Base-by-base conservation (phyloP, 177 flowering plant species). In the Vitis hybrid region DNA sequence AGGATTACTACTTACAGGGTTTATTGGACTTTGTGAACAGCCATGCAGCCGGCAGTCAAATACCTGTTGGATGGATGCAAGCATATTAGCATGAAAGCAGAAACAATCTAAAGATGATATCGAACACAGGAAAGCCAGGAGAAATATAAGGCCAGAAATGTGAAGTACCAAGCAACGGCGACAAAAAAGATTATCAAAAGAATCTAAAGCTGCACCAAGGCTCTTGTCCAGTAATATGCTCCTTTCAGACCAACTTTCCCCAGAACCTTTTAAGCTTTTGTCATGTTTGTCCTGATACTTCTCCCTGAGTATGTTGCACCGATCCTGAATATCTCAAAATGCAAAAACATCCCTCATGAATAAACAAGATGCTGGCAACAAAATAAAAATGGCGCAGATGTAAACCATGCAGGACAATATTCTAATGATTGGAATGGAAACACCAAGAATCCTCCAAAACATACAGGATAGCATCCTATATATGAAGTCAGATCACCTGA, bases 1-100 rank as follows among this genome's bases (percentile, higher is more conserved):
- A 48, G 12, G 6, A 61, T 11, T 15, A 39, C 62, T 56, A 14
- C 97, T 87, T 85, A 96, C 99, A 58, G 99, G 90, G 62, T 75
- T 70, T 30, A 89, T 70, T 34, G 91, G 73, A 76, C 65, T 75
- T 75, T 96, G 98, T 45, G 97, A 92, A 80, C 97, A 96, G 30
- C 97, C 98, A 87, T 96, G 99, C 63, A 96, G 80, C 62, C 95
- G 98, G 65, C 99, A 96, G 72, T 93, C 97, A 80, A 96, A 93
- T 10, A 93, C 83, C 99, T 96, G 86, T 73, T 63, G 52, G 67
- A 45, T 23, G 51, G 51, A 71, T 14, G 69, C 32, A 68, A 67
- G 60, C 17, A 69, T 26, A 70, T 11, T 18, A 80, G 26, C 70
- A 63, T 32, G 19, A 55, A 34, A 17, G 55, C 63, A 54, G 14